Evolutionary conservation across 768 basidiomycete species (phyloP).

Genomic region (Agrocybe praecox): DNA sequence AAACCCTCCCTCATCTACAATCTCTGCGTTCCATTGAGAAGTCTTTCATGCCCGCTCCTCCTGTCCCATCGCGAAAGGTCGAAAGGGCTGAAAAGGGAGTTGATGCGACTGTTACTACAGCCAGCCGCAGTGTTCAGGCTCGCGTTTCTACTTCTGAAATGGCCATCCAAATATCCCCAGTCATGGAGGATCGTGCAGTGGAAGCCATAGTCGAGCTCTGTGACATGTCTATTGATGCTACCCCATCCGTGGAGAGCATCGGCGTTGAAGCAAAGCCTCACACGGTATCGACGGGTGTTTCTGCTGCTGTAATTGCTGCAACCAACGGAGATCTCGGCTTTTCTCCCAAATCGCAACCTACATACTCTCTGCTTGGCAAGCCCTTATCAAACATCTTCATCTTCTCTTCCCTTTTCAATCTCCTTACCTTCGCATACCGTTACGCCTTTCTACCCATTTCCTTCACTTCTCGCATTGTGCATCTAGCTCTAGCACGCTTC

Average conservation of each 20-base stretch:
- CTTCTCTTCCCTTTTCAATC: constrained; percentile 38
- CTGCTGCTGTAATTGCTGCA: constrained; percentile 31
- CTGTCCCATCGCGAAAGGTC: constrained; percentile 10
- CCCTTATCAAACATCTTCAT: constrained; percentile 30
- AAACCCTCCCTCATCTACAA: constrained; percentile 76
- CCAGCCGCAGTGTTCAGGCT: constrained; percentile 33
- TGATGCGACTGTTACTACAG: constrained; percentile 40
- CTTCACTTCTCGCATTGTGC: constrained; percentile 44
- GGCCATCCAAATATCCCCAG: constrained; percentile 39
- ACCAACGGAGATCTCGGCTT: background rate
- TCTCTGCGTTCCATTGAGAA: constrained; percentile 65
- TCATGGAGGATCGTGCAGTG: constrained; percentile 31
- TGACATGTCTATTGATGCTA: constrained; percentile 51
- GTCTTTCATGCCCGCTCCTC: constrained; percentile 30
- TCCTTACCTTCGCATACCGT: constrained; percentile 51
- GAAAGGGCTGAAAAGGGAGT: constrained; percentile 47
- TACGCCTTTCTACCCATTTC: constrained; percentile 53
- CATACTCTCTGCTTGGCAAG: constrained; percentile 12
- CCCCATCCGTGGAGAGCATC: constrained; percentile 40
- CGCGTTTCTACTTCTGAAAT: constrained; percentile 29
- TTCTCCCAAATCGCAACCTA: constrained; percentile 16
- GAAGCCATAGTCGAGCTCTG: constrained; percentile 33
- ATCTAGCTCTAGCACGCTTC: constrained; percentile 24
- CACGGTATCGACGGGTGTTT: constrained; percentile 45
- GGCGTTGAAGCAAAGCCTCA: constrained; percentile 57